These are phyloP conservation scores for Phytophthora citrophthora DNA, from an alignment of 352 stramenopile species.

Conservation along the genomic window DNA sequence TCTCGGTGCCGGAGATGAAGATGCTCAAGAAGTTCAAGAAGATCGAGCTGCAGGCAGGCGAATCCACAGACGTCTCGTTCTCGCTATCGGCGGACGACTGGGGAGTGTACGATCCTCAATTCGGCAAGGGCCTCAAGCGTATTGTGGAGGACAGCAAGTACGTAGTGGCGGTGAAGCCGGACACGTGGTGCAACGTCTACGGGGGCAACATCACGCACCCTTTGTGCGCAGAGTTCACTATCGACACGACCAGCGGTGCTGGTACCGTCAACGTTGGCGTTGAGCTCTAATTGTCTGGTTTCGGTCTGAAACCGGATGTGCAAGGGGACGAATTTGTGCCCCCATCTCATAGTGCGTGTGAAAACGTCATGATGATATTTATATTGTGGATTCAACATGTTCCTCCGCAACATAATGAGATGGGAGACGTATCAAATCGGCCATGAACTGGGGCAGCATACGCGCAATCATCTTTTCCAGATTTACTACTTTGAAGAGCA, in stretches of 20 bases:
- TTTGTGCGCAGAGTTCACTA: background rate
- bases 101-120: background rate
- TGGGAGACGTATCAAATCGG: too few species aligned
- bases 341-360: background rate
- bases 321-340: too few species aligned
- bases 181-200: background rate
- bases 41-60: background rate
- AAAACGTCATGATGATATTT: too few species aligned
- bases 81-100: background rate
- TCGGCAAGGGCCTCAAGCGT: background rate
- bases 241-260: background rate
- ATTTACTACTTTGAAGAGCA: too few species aligned
- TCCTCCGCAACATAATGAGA: too few species aligned
- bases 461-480: too few species aligned
- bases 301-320: too few species aligned
- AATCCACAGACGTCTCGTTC: background rate
- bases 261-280: background rate
- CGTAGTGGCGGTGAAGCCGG: background rate
- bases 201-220: background rate
- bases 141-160: background rate
- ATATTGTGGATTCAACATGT: too few species aligned
- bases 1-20: background rate
- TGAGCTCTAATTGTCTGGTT: background rate
- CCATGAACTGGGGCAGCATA: too few species aligned
- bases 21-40: slow-evolving; percentile 1